phyloP scores from a whole-genome alignment of 306 rosid species.

The Arachis stenosperma region DNA sequence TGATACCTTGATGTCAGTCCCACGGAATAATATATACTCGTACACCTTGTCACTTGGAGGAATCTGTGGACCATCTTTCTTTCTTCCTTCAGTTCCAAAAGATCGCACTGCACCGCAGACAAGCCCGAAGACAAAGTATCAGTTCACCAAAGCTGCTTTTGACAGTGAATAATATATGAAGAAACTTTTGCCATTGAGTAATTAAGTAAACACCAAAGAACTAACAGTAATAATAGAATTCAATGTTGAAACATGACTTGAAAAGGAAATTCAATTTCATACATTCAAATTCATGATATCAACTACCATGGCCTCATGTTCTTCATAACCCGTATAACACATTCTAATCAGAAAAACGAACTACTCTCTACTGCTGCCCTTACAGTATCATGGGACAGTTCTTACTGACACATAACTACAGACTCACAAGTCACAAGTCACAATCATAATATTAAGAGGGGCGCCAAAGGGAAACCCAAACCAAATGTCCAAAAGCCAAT shows the following conservation, averaged over 20 bases:
- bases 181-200: neutral
- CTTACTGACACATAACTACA: neutral
- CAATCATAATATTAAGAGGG: neutral
- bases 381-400: neutral
- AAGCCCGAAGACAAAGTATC: slow-evolving; percentile 22
- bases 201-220: no score
- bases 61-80: slow-evolving; percentile 84
- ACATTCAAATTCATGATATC: neutral
- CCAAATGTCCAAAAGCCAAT: neutral
- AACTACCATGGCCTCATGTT: neutral
- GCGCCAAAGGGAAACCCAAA: neutral
- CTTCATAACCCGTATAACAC: no score
- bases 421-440: neutral
- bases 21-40: slow-evolving; percentile 89
- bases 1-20: slow-evolving; percentile 90
- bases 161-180: neutral
- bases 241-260: neutral
- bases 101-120: slow-evolving; percentile 70
- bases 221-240: slow-evolving; percentile 1
- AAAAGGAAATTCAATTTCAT: neutral
- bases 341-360: no score
- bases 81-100: slow-evolving; percentile 98
- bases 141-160: slow-evolving; percentile 19
- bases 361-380: neutral
- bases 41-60: slow-evolving; percentile 85